Percentiles rank a stretch among this genome's conserved stretches.
phyloP scores from a whole-genome alignment of 176 grass and related monocot species.

The Cocos nucifera region DNA sequence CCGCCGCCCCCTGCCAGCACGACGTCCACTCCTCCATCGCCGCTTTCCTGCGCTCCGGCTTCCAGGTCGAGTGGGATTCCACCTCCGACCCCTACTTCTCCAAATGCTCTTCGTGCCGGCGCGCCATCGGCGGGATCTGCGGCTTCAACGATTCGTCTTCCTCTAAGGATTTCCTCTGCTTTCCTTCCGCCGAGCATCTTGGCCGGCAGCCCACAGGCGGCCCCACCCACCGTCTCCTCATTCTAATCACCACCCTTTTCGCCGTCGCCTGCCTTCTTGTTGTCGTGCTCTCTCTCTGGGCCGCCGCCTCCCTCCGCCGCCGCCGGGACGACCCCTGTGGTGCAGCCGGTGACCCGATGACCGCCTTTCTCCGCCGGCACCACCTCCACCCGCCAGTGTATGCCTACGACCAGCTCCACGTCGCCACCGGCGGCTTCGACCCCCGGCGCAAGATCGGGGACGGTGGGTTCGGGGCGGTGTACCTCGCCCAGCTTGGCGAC shows the following conservation, averaged over 20 bases:
- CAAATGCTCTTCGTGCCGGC: conserved; percentile 20
- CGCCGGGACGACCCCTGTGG: conserved; percentile 10
- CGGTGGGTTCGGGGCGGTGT: conserved; percentile 77
- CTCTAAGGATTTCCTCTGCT: conserved; percentile 31
- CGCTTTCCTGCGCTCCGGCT: conserved; percentile 22
- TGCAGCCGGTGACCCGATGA: conserved; percentile 1
- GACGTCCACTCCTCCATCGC: conserved; percentile 10
- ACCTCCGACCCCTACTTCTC: conserved; percentile 22
- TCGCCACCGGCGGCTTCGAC: conserved; percentile 65
- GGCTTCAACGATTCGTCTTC: conserved; percentile 35
- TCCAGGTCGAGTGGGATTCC: conserved; percentile 18
- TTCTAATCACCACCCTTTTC: conserved; percentile 23
- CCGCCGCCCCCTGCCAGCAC: not conserved
- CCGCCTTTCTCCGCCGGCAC: conserved; percentile 29
- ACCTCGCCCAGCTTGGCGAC: conserved; percentile 42
- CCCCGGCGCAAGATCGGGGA: conserved; percentile 61
- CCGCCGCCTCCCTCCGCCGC: conserved; percentile 33
- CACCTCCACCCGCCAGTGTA: conserved; percentile 52
- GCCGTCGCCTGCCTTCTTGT: conserved; percentile 37
- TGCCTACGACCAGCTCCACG: conserved; percentile 69
- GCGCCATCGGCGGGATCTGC: conserved; percentile 1
- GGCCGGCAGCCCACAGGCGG: not conserved
- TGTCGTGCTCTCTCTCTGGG: conserved; percentile 52
- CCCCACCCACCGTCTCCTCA: conserved; percentile 3
- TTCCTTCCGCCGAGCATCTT: conserved; percentile 11